Evolutionary conservation across 768 basidiomycete species (phyloP).

Genomic region (Rhizopogon sp.): DNA sequence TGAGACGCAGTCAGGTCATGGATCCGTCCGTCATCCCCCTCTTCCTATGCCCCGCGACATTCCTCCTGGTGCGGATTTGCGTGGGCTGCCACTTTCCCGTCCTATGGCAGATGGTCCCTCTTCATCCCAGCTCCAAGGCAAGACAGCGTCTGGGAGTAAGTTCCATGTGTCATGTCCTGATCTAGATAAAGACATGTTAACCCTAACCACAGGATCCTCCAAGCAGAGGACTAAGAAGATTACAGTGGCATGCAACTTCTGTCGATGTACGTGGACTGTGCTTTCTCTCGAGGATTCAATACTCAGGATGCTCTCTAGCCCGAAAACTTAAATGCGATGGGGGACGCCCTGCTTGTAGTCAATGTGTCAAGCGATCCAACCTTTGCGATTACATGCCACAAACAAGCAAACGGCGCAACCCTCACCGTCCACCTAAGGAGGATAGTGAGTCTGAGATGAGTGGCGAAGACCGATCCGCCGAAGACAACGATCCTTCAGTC

Average conservation of each 20-base stretch:
- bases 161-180: constrained; percentile 11
- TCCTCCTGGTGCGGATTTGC: constrained; percentile 39
- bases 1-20: constrained; percentile 50
- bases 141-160: constrained; percentile 34
- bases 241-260: constrained; percentile 87
- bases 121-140: constrained; percentile 24
- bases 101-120: constrained; percentile 29
- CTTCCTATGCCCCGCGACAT: constrained; percentile 44
- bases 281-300: constrained; percentile 11
- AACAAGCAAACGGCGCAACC: constrained; percentile 68
- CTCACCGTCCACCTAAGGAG: constrained; percentile 58
- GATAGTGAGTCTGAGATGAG: constrained; percentile 57
- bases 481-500: constrained; percentile 46
- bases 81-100: constrained; percentile 38
- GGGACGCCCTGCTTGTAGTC: constrained; percentile 75
- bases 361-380: constrained; percentile 75
- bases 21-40: constrained; percentile 39
- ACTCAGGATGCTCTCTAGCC: constrained; percentile 39
- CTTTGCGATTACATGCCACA: constrained; percentile 75
- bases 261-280: constrained; percentile 61
- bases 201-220: constrained; percentile 40
- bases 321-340: constrained; percentile 89
- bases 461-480: constrained; percentile 53
- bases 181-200: constrained; percentile 10
- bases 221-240: constrained; percentile 81